Base-by-base conservation (phyloP, 352 stramenopile species). In the Pythium periplocum region DNA sequence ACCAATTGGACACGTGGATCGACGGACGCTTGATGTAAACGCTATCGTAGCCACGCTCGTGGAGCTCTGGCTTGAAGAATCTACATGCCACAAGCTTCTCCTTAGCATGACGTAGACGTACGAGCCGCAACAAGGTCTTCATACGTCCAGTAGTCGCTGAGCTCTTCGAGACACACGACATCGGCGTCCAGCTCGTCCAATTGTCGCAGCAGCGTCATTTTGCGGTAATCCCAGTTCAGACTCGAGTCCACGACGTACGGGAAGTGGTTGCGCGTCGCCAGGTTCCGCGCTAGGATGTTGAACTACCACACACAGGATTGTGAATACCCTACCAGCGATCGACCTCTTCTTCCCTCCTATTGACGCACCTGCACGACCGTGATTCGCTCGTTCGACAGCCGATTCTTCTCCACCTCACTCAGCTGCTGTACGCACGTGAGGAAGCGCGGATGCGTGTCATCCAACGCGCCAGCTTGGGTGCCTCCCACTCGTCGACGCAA, bases 61-160 rank as follows among this genome's bases (percentile, higher is more conserved):
- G 61, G 34, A 95, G 55, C 55, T 91, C 68, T 1, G 73, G 73
- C 49, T 90, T 91, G 50, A 95, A 95, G 34, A 91, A 94, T 1
- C 81, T 91, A 45, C 33, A 12, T 38, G 42, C 45, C 49, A 37
- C 31, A 42, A 17, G 31, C 45, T 4, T 51, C 17, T 34, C 31
- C 45, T 6, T 51, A 4, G 26, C 12, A 31, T 53, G 10, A 48
- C 51, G 40, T 53, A 3, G 6, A 44, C 40, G 42, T 5, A 45
- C 35, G 17, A 26, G 17, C 17, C 17, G 17, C 17, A 26, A 26
- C 32, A 47, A 8, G 3, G 10, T 40, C 30, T 9, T 78, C 81
- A 38, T 71, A 93, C 74, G 82, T 93, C 82, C 83, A 93, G 60
- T 95, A 95, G 73, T 95, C 84, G 64, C 81, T 93, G 31, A 90